A percentile compares a stretch with the other conserved stretches of the same genome.
Evolutionary conservation across 2,329 filamentous ascomycete genomes (phyloP).

Genomic region (Hysterium pulicare): DNA sequence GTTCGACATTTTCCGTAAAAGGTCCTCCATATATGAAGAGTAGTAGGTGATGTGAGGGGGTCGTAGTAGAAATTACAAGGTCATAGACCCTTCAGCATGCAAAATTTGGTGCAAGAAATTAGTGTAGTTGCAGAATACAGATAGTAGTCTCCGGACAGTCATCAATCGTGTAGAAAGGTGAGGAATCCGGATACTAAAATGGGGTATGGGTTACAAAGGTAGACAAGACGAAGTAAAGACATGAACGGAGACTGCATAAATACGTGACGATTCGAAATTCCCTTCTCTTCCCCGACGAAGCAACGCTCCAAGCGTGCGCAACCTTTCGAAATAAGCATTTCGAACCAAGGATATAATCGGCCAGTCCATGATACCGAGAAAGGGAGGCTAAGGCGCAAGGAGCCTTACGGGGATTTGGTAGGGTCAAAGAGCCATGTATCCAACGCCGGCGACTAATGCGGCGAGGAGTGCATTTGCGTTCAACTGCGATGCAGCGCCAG

Average conservation of each 20-base stretch:
- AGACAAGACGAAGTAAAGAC: constrained; percentile 5
- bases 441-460: constrained; percentile 28
- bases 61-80: not conserved
- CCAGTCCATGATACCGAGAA: constrained; percentile 29
- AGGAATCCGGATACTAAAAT: constrained; percentile 20
- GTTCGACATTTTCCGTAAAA: not conserved
- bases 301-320: not conserved
- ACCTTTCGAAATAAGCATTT: not conserved
- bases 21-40: not conserved
- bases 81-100: not conserved
- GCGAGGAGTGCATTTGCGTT: constrained; percentile 30
- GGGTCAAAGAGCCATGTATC: constrained; percentile 34
- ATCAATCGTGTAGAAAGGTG: constrained; percentile 27
- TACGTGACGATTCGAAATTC: constrained; percentile 5
- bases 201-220: constrained; percentile 18
- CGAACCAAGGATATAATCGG: constrained; percentile 22
- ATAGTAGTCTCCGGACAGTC: constrained; percentile 7
- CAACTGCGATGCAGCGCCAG: constrained; percentile 32
- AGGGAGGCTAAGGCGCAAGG: constrained; percentile 9
- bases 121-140: not conserved
- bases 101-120: not conserved
- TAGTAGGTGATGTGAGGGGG: not conserved
- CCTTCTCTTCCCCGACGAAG: not conserved
- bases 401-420: constrained; percentile 10
- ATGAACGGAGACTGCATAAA: constrained; percentile 11